A percentile compares a stretch with the other conserved stretches of the same genome.
These are phyloP conservation scores for Yamadazyma ubonensis DNA, from an alignment of 805 yeast species.

Conservation along the genomic window DNA sequence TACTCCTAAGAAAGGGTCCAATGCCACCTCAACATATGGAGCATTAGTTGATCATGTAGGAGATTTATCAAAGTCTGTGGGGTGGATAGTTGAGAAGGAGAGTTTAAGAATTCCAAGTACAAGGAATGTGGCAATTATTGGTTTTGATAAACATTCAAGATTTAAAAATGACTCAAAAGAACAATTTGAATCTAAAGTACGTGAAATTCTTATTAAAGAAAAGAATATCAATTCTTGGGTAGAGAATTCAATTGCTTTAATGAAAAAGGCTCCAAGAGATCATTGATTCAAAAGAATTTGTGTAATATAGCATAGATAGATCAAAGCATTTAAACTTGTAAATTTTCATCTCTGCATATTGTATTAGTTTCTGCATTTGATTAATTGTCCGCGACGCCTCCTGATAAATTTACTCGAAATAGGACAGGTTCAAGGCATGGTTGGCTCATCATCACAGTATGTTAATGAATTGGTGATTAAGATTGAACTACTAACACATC, in stretches of 20 bases:
- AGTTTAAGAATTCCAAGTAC: constrained; percentile 93
- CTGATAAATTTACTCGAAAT: background rate
- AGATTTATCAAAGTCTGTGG: constrained; percentile 60
- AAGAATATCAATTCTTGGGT: constrained; percentile 95
- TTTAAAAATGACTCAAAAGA: constrained; percentile 28
- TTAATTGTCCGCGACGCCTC: background rate
- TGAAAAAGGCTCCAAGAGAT: constrained; percentile 67
- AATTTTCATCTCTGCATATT: no score
- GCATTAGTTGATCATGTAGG: constrained; percentile 85
- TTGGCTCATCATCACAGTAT: constrained; percentile 47
- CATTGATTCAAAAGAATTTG: constrained; percentile 41
- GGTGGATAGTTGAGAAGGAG: constrained; percentile 85
- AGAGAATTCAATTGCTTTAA: constrained; percentile 69
- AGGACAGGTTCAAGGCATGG: no score
- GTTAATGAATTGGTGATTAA: background rate
- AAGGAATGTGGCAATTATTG: constrained; percentile 86
- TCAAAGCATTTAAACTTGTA: no score
- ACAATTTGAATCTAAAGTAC: constrained; percentile 40
- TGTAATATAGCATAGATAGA: background rate
- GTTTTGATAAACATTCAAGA: constrained; percentile 37
- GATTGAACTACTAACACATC: constrained; percentile 6
- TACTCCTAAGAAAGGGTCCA: constrained; percentile 37
- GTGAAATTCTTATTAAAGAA: constrained; percentile 65
- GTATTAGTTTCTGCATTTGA: no score
- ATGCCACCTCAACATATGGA: constrained; percentile 63